A percentile compares a stretch with the other conserved stretches of the same genome.
phyloP scores from a whole-genome alignment of 768 basidiomycete species.

The Neoboletus brunneissimus region DNA sequence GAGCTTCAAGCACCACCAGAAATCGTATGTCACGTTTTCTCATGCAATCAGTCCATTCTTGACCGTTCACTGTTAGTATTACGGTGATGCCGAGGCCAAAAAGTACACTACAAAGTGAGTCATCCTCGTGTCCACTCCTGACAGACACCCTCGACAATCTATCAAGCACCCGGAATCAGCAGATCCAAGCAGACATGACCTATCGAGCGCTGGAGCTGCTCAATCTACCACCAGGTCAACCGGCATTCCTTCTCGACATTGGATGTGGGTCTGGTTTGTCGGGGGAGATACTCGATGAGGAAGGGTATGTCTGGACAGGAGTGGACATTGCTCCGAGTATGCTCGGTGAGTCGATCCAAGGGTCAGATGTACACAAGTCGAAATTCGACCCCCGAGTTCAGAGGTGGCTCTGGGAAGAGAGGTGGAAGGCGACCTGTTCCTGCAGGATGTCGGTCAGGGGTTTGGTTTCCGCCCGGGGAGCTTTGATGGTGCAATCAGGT shows the following conservation, averaged over 20 bases:
- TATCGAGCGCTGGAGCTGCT: constrained; percentile 91
- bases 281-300: constrained; percentile 94
- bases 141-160: constrained; percentile 9
- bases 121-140: neutral
- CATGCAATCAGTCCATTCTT: neutral
- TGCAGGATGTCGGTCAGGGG: constrained; percentile 98
- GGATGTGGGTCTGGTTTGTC: constrained; percentile 97
- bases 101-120: constrained; percentile 95
- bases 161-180: constrained; percentile 86
- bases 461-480: constrained; percentile 95
- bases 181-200: constrained; percentile 97
- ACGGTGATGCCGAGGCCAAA: constrained; percentile 91
- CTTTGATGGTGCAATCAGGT: constrained; percentile 98
- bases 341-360: constrained; percentile 62
- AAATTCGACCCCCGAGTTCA: constrained; percentile 28
- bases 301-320: constrained; percentile 91
- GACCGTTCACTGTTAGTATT: constrained; percentile 60
- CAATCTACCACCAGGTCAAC: constrained; percentile 72
- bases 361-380: neutral
- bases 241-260: constrained; percentile 89
- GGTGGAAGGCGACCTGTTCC: constrained; percentile 92
- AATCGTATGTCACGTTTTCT: constrained; percentile 52
- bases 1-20: constrained; percentile 88
- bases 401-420: constrained; percentile 96
- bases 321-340: constrained; percentile 95